Base-by-base conservation (phyloP, 1,284 basidiomycete species). In the Cryptococcus amylolentus region DNA sequence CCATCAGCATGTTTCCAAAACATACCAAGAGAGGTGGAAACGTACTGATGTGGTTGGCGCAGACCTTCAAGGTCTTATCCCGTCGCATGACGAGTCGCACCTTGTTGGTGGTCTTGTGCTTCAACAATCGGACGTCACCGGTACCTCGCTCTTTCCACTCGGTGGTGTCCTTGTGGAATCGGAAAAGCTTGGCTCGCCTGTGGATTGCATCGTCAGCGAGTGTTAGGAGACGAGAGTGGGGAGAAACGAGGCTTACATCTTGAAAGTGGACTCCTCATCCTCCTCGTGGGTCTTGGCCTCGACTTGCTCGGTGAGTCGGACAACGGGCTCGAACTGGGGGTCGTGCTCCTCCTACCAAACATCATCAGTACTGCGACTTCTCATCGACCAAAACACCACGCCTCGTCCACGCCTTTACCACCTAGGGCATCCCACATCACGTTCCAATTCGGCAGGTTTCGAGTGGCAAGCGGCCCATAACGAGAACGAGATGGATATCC, bases 1-100 rank as follows among this genome's bases (percentile, higher is more conserved):
- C 5, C 6, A 51, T 55, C 45, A 48, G 55, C 37, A 9, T 28
- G 5, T n/a, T 5, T 41, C 20, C 46, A 5, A 13, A 3, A 47
- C 14, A 42, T 16, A 38, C 41, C n/a, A 13, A 45, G 16, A 26
- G 37, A 27, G 31, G 16, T 16, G 46, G 49, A 28, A 31, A 86
- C 91, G 80, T 72, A 97, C 95, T 85, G 68, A 85, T 81, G 81
- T 98, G 96, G 82, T 99, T 99, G 60, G 96, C 96, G 81, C 96
- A 98, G 77, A 98, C 94, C 80, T 99, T 98, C 79, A 94, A 84
- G 48, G 96, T 98, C 87, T 98, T 98, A 84, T 99, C 96, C 78
- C 96, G 89, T 80, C 96, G 84, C 96, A 99, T 99, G 75, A 99
- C 92, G 62, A 99, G 85, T 61, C 96, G 86, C 69, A 96, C 84